phyloP scores from a whole-genome alignment of 495 filamentous ascomycete species.

The Hypoxylon crocopeplum region DNA sequence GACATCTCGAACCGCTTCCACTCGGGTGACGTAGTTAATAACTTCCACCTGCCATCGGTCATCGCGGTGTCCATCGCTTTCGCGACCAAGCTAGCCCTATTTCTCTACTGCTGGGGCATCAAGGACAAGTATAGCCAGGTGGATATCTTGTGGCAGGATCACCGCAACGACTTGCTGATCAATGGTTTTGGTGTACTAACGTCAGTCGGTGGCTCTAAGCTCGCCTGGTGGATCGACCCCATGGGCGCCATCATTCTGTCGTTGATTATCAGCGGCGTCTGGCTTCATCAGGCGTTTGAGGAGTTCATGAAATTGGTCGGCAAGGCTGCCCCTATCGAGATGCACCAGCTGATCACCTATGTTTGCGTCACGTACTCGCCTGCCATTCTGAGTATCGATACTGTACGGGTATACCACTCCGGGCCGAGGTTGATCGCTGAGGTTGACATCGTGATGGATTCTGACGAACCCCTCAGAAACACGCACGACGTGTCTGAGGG shows the following conservation, averaged over 20 bases:
- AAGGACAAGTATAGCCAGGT: conserved; percentile 88
- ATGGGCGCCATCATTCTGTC: conserved; percentile 89
- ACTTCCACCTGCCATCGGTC: conserved; percentile 84
- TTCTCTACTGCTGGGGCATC: conserved; percentile 91
- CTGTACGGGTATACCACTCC: conserved; percentile 89
- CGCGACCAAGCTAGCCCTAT: conserved; percentile 79
- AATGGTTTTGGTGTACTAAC: conserved; percentile 93
- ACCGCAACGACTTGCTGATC: conserved; percentile 87
- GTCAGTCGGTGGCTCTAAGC: conserved; percentile 82
- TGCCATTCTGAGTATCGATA: conserved; percentile 82
- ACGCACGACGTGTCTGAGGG: conserved; percentile 96
- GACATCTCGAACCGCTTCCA: conserved; percentile 63
- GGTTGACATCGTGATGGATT: conserved; percentile 88
- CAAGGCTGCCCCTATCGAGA: conserved; percentile 81
- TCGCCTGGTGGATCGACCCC: conserved; percentile 95
- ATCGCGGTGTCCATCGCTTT: conserved; percentile 89
- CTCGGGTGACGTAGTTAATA: conserved; percentile 51
- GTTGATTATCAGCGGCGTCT: conserved; percentile 74
- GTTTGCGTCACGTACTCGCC: conserved; percentile 94
- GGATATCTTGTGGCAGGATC: conserved; percentile 90
- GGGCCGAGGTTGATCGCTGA: conserved; percentile 90
- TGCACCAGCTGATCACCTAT: conserved; percentile 94
- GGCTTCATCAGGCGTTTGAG: conserved; percentile 82
- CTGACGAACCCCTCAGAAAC: conserved; percentile 67
- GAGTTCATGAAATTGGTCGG: conserved; percentile 94